Percentiles rank a stretch among this genome's conserved stretches.
phyloP scores from a whole-genome alignment of 1,284 basidiomycete species.

The Ustilago trichophora region DNA sequence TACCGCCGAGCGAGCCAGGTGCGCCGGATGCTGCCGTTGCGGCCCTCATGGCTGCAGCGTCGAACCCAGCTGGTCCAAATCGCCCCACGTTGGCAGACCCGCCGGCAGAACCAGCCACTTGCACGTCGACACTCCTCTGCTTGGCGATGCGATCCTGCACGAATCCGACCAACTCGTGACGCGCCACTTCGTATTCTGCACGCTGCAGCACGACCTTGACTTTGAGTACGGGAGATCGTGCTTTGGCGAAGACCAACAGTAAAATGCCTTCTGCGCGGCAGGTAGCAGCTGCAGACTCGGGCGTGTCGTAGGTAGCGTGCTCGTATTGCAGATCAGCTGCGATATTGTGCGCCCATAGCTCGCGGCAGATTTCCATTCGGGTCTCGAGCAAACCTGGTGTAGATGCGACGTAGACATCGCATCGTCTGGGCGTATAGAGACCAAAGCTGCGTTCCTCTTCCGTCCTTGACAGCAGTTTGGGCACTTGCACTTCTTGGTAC shows the following conservation, averaged over 20 bases:
- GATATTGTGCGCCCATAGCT: conserved; percentile 82
- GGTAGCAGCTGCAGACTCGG: conserved; percentile 54
- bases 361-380: conserved; percentile 78
- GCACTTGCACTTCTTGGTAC: conserved; percentile 75
- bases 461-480: conserved; percentile 73
- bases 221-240: conserved; percentile 55
- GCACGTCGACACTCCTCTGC: conserved; percentile 49
- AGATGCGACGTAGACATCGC: conserved; percentile 78
- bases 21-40: conserved; percentile 9
- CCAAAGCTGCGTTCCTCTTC: conserved; percentile 84
- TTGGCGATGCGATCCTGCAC: conserved; percentile 55
- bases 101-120: conserved; percentile 29
- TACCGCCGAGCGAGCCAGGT: conserved; percentile 10
- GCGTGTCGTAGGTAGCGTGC: conserved; percentile 52
- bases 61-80: conserved; percentile 10
- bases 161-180: conserved; percentile 52
- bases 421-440: conserved; percentile 83
- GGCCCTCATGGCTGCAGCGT: conserved; percentile 19
- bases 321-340: conserved; percentile 86
- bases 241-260: conserved; percentile 58
- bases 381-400: conserved; percentile 79
- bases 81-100: conserved; percentile 4
- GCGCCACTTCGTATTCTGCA: conserved; percentile 57
- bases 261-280: conserved; percentile 65
- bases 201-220: conserved; percentile 57